Base-by-base conservation (phyloP, 495 filamentous ascomycete genomes). In the Aspergillus indologenus region DNA sequence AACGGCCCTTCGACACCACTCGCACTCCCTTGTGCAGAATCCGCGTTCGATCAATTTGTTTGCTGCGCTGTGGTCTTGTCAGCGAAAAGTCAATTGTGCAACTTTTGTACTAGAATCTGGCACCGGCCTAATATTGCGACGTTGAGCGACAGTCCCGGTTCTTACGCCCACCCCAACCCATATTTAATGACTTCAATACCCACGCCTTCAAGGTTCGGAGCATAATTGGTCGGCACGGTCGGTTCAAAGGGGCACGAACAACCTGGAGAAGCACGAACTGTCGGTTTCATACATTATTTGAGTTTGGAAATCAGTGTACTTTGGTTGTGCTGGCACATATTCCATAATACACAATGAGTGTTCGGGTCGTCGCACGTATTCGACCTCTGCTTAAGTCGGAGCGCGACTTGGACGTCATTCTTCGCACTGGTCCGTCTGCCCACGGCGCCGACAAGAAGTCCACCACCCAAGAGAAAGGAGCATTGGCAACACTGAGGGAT, bases 281-380 rank as follows among this genome's bases (percentile, higher is more conserved):
- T 3, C 9, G 26, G 26, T 3, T 4, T 9, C 26, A 29, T 29
- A 29, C 9, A 29, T 40, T 40, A 2, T 40, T 40, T 40, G 44
- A 48, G 18, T 9, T 19, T 19, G 43, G 5, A 49, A 14, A 22
- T 24, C 26, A 26, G 14, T 40, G 21, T 18, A 17, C 4, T 22
- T 47, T 53, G 42, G 15, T 8, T 23, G 43, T 20, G 12, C 49
- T 40, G 20, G 6, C 47, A 29, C 24, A 49, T 43, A 20, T 43
- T 14, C 14, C 0, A 18, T 31, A 19, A 57, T 22, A 34, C 66
- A 74, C 57, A 61, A 80, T 80, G 77, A 80, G 76, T 57, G 90
- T 96, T 22, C 85, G 91, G 52, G 92, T 97, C 53, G 88, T 97
- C 58, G 93, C 93, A 44, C 82, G 94, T 48, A 86, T 98, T 58